Percentiles rank a stretch among this genome's conserved stretches.
Conservation (phyloP, 2,329 filamentous ascomycete species). For the Alternaria sp. region DNA sequence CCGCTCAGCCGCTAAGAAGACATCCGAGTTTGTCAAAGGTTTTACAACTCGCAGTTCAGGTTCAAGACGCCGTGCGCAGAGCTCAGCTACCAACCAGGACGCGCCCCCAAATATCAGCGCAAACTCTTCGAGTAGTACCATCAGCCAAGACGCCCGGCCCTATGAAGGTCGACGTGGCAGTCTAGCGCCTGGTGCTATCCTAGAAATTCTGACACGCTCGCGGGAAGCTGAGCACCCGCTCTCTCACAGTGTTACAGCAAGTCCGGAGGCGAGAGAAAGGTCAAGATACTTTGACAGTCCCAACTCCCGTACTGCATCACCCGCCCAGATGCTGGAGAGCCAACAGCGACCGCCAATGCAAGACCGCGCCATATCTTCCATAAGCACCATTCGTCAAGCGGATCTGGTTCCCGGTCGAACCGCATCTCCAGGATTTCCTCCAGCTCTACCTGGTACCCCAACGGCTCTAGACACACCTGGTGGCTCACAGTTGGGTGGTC, state of each 20-base stretch:
- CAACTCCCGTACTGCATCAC: conserved; percentile 51
- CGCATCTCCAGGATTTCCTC: conserved; percentile 50
- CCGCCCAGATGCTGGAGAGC: conserved; percentile 38
- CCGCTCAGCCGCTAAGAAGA: conserved; percentile 69
- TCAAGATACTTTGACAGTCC: conserved; percentile 45
- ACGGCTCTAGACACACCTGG: conserved; percentile 52
- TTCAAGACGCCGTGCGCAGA: conserved; percentile 63
- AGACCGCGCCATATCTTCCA: conserved; percentile 54
- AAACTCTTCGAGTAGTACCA: conserved; percentile 61
- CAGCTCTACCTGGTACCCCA: conserved; percentile 54
- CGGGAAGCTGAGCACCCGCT: conserved; percentile 72
- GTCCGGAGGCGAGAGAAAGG: conserved; percentile 61
- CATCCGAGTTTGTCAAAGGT: conserved; percentile 35
- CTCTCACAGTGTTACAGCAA: conserved; percentile 75
- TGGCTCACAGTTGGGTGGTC: conserved; percentile 51
- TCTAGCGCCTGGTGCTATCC: conserved; percentile 65
- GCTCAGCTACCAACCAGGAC: conserved; percentile 61
- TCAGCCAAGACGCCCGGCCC: conserved; percentile 60
- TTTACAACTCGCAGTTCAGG: conserved; percentile 38
- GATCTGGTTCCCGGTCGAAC: conserved; percentile 42
- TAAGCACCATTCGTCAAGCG: conserved; percentile 54
- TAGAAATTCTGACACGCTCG: conserved; percentile 57
- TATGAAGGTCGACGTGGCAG: conserved; percentile 64
- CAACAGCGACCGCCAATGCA: conserved; percentile 35
- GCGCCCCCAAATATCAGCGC: conserved; percentile 60